Percentiles rank a stretch among this genome's conserved stretches.
Evolutionary conservation across 352 stramenopile genomes (phyloP).

Genomic region (Globisporangium canariense): DNA sequence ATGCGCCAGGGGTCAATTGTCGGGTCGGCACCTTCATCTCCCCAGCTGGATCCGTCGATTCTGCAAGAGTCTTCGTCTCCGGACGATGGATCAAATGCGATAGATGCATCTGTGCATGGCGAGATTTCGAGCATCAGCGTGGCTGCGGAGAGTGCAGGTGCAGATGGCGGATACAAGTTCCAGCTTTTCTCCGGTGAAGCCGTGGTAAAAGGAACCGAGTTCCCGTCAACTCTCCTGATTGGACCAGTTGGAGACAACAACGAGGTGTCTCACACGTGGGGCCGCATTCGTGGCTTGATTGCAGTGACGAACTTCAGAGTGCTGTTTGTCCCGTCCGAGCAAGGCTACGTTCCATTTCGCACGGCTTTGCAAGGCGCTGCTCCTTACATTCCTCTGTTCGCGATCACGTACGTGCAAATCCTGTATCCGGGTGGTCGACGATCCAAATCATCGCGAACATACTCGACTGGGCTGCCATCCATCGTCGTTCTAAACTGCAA

Average conservation of each 20-base stretch:
- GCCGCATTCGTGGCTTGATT: conserved; percentile 57
- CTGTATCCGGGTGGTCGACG: conserved; percentile 56
- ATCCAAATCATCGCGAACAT: conserved; percentile 47
- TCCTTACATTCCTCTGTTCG: conserved; percentile 77
- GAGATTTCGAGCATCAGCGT: background rate
- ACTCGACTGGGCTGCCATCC: conserved; percentile 47
- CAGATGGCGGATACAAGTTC: conserved; percentile 7
- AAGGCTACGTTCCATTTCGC: conserved; percentile 36
- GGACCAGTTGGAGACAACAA: conserved; percentile 53
- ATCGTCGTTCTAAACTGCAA: conserved; percentile 76
- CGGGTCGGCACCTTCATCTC: conserved; percentile 21
- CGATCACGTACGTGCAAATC: conserved; percentile 54
- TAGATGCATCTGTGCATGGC: background rate
- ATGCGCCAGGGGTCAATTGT: conserved; percentile 34
- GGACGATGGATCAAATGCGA: conserved; percentile 15
- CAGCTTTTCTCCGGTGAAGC: conserved; percentile 35
- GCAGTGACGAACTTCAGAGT: conserved; percentile 79
- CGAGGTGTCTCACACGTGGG: conserved; percentile 59
- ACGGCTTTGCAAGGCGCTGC: conserved; percentile 34
- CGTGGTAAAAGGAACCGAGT: conserved; percentile 35
- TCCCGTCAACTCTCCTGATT: conserved; percentile 58
- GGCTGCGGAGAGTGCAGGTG: conserved; percentile 2
- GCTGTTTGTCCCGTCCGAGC: conserved; percentile 64
- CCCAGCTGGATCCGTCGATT: conserved; percentile 18
- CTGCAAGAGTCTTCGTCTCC: conserved; percentile 22